These are phyloP conservation scores for Talaromyces atroroseus DNA, from an alignment of 2,329 filamentous ascomycete genomes.

Conservation along the genomic window DNA sequence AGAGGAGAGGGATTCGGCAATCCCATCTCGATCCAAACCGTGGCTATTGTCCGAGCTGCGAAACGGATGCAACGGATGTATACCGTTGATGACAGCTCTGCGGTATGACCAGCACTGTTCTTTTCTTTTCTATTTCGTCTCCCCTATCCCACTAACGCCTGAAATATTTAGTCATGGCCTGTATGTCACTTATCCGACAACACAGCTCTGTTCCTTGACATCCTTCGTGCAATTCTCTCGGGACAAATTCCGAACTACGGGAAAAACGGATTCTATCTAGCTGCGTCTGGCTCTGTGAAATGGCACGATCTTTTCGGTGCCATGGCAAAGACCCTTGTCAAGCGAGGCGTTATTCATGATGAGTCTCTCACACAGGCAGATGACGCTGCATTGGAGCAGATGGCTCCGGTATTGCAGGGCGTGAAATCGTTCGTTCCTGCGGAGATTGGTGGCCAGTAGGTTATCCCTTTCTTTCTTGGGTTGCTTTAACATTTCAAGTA, in stretches of 20 bases:
- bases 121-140: not conserved
- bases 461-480: not conserved
- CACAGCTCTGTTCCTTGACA: slow-evolving; percentile 40
- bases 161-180: slow-evolving; percentile 42
- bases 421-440: slow-evolving; percentile 35
- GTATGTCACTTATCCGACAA: slow-evolving; percentile 50
- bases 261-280: slow-evolving; percentile 48
- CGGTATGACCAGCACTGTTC: not conserved
- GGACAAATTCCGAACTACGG: slow-evolving; percentile 34
- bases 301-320: slow-evolving; percentile 50
- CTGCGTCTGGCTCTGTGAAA: slow-evolving; percentile 43
- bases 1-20: slow-evolving; percentile 49
- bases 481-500: no score
- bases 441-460: slow-evolving; percentile 42
- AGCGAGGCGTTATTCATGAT: slow-evolving; percentile 37
- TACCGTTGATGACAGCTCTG: slow-evolving; percentile 30
- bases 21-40: slow-evolving; percentile 48
- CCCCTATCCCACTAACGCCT: not conserved
- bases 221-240: slow-evolving; percentile 42
- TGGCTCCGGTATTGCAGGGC: slow-evolving; percentile 37
- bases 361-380: slow-evolving; percentile 33
- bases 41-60: slow-evolving; percentile 45
- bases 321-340: slow-evolving; percentile 39
- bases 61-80: slow-evolving; percentile 38
- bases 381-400: slow-evolving; percentile 32